phyloP scores from a whole-genome alignment of 2,329 filamentous ascomycete species.

The Clonostachys byssicola region DNA sequence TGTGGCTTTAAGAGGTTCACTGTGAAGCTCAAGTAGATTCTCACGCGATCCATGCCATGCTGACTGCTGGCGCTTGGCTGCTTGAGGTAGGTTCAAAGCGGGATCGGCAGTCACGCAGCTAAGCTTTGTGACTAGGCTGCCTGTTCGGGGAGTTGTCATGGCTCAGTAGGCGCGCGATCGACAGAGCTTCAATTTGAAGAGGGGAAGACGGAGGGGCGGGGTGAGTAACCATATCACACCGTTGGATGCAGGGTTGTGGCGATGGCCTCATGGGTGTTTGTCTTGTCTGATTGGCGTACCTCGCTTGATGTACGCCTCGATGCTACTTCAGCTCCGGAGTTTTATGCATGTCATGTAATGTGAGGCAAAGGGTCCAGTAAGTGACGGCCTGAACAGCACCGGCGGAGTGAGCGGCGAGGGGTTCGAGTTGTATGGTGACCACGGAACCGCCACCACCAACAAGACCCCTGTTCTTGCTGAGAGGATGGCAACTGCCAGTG shows the following conservation, averaged over 20 bases:
- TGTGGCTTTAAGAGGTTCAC: no score
- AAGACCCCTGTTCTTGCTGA: background rate
- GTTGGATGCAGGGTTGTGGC: background rate
- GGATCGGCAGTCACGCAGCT: slow-evolving; percentile 1
- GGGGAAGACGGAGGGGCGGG: background rate
- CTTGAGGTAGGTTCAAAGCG: background rate
- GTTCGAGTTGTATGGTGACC: background rate
- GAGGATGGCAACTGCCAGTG: background rate
- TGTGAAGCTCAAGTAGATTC: no score
- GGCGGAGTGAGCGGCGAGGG: background rate
- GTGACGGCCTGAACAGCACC: background rate
- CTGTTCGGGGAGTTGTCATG: background rate
- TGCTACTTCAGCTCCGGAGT: no score
- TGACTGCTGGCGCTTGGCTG: no score
- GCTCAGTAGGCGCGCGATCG: background rate
- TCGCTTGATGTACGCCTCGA: background rate
- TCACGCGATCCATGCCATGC: no score
- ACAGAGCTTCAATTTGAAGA: slow-evolving; percentile 2
- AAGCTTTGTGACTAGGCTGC: slow-evolving; percentile 1
- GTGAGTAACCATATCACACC: background rate
- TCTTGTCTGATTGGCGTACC: background rate
- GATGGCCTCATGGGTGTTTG: background rate
- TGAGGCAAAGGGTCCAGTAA: no score
- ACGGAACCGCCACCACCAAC: background rate
- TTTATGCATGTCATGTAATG: no score